These are phyloP conservation scores for Phalaenopsis hybrid DNA, from an alignment of 116 monocot genomes.

Conservation along the genomic window DNA sequence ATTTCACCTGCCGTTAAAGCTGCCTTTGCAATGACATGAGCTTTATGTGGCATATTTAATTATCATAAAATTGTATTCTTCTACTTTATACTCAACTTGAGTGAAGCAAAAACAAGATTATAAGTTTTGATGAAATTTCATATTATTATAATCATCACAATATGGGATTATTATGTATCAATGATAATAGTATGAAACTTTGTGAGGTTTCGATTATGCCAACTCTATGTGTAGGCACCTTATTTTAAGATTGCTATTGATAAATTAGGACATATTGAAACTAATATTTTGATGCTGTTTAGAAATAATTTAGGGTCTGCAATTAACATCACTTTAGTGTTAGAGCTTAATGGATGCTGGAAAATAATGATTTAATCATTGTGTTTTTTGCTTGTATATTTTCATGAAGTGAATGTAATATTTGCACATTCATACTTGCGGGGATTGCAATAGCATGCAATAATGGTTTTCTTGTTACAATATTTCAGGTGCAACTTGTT, in stretches of 20 bases:
- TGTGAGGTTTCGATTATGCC: background rate
- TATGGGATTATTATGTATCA: background rate
- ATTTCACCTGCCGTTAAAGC: background rate
- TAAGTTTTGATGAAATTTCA: background rate
- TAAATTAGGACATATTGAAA: background rate
- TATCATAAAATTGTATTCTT: background rate
- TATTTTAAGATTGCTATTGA: background rate
- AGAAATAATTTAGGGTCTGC: background rate
- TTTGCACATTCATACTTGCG: background rate
- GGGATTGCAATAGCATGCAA: background rate
- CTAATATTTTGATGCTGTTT: background rate
- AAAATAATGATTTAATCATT: background rate
- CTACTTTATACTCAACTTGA: background rate
- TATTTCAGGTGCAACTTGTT: slow-evolving; percentile 73
- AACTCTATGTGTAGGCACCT: background rate
- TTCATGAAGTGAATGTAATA: background rate
- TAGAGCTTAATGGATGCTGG: background rate
- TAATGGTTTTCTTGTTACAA: background rate
- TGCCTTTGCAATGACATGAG: background rate
- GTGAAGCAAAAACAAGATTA: background rate
- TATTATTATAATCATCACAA: background rate
- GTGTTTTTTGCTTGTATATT: background rate
- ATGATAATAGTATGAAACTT: background rate
- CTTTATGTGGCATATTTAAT: background rate
- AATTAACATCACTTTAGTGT: background rate